Conservation (phyloP, 148 eudicot species). For the Linanthus parryae region DNA sequence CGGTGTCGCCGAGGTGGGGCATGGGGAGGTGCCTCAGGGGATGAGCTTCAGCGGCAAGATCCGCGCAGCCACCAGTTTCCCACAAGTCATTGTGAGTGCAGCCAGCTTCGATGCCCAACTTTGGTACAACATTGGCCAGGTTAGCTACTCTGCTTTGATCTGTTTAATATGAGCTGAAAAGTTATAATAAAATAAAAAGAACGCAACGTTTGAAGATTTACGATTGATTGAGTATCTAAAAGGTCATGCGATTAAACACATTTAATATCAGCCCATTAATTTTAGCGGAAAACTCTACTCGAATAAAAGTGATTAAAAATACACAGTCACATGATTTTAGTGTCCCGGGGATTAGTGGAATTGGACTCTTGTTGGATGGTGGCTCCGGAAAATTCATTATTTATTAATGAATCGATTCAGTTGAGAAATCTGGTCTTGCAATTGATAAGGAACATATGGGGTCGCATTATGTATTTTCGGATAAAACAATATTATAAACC, state of each 20-base stretch:
- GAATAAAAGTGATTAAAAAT: too few relatives aligned
- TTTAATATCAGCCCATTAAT: background rate
- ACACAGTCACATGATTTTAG: background rate
- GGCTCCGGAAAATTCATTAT: too few relatives aligned
- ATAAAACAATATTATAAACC: too few relatives aligned
- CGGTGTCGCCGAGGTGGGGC: conserved; percentile 48
- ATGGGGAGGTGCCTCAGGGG: conserved; percentile 26
- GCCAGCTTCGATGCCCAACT: conserved; percentile 65
- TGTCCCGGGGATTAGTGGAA: too few relatives aligned
- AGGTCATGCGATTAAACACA: too few relatives aligned
- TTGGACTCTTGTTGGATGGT: too few relatives aligned
- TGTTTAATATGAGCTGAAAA: background rate
- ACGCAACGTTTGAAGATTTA: background rate
- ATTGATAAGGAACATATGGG: too few relatives aligned
- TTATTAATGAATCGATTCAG: too few relatives aligned
- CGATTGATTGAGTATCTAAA: too few relatives aligned
- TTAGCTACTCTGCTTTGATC: conserved; percentile 4
- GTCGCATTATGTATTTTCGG: too few relatives aligned
- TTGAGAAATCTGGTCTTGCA: too few relatives aligned
- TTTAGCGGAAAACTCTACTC: background rate
- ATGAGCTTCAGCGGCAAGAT: conserved; percentile 24
- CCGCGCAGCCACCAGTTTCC: conserved; percentile 58
- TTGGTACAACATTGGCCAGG: conserved; percentile 91
- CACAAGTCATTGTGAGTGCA: conserved; percentile 76
- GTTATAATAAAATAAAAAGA: background rate